These are phyloP conservation scores for Haberlea rhodopensis DNA, from an alignment of 257 asterid species.

Conservation along the genomic window DNA sequence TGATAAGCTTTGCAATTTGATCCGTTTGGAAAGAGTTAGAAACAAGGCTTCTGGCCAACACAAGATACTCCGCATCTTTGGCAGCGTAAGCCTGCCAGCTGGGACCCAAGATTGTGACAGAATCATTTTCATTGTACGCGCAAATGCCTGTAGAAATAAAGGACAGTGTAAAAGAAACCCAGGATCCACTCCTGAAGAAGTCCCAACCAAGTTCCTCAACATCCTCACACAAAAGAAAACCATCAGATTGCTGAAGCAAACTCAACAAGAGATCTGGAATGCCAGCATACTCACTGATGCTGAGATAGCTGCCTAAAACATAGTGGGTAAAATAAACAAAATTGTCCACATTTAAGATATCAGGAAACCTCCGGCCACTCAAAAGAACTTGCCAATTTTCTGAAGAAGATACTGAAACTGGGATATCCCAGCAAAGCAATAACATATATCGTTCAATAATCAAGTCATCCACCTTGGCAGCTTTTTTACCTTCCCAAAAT, in stretches of 20 bases:
- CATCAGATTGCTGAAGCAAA: conserved; percentile 62
- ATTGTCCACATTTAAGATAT: conserved; percentile 46
- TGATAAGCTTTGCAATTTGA: conserved; percentile 48
- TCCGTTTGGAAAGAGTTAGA: conserved; percentile 41
- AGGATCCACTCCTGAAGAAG: conserved; percentile 67
- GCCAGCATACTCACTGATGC: conserved; percentile 33
- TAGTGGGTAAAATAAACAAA: conserved; percentile 57
- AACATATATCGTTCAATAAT: conserved; percentile 81
- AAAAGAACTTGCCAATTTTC: conserved; percentile 40
- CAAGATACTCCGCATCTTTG: conserved; percentile 53
- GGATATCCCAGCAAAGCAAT: conserved; percentile 91
- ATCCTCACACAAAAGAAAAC: conserved; percentile 43
- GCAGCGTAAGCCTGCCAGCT: conserved; percentile 42
- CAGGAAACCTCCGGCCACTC: conserved; percentile 41
- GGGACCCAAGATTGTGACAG: conserved; percentile 29
- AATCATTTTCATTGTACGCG: conserved; percentile 38
- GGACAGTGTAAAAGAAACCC: conserved; percentile 72
- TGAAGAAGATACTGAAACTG: conserved; percentile 41
- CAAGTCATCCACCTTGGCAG: conserved; percentile 67
- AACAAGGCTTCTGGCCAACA: conserved; percentile 48
- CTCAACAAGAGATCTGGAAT: conserved; percentile 50
- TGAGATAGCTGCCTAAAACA: conserved; percentile 40
- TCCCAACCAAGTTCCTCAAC: conserved; percentile 68
- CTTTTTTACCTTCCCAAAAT: conserved; percentile 69
- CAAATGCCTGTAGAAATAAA: conserved; percentile 51